These are phyloP conservation scores for Daldinia sp. DNA, from an alignment of 2,329 filamentous ascomycete species.

Conservation along the genomic window DNA sequence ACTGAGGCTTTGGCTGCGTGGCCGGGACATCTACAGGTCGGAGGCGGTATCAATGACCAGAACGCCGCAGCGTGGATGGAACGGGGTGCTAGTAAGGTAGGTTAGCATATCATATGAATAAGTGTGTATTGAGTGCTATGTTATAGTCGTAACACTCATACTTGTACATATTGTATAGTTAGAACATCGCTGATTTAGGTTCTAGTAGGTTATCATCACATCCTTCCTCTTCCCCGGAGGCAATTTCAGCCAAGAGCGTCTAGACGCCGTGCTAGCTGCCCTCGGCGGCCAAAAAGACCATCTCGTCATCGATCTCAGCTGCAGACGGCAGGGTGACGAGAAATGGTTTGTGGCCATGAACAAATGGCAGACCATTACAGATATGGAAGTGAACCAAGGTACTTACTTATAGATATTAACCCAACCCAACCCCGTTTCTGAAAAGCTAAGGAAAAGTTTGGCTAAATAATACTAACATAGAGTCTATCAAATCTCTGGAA, in stretches of 20 bases:
- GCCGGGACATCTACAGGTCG: conserved; percentile 86
- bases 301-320: conserved; percentile 95
- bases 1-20: conserved; percentile 81
- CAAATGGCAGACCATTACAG: conserved; percentile 98
- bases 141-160: too few species aligned
- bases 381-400: conserved; percentile 94
- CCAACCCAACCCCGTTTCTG: neutral
- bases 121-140: too few species aligned
- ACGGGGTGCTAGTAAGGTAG: conserved; percentile 88
- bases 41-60: conserved; percentile 88
- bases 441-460: neutral
- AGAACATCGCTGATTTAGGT: conserved; percentile 22
- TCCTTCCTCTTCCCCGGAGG: conserved; percentile 92
- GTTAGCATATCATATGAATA: neutral
- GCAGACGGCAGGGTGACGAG: conserved; percentile 76
- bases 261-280: conserved; percentile 78
- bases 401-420: conserved; percentile 40
- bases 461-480: conserved; percentile 58
- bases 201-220: conserved; percentile 89
- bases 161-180: neutral
- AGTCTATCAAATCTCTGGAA: conserved; percentile 82
- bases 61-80: conserved; percentile 91
- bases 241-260: conserved; percentile 80
- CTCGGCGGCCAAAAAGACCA: conserved; percentile 81
- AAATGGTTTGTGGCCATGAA: conserved; percentile 99